Evolutionary conservation across 2,329 filamentous ascomycete genomes (phyloP), one percentile per base, ranked within the genome.

Genomic region (Bretziella fagacearum): DNA sequence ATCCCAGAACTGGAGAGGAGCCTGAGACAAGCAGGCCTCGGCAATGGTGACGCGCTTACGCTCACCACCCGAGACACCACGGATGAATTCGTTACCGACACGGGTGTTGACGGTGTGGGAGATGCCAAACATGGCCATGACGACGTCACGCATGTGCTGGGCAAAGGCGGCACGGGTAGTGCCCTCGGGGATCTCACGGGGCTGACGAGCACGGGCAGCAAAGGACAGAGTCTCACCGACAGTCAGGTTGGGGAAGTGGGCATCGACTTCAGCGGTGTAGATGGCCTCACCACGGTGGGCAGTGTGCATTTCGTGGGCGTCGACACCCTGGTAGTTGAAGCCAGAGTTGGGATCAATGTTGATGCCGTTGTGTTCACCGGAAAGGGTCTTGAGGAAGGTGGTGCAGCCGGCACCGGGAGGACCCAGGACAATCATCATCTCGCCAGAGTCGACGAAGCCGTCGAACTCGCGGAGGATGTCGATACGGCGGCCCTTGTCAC

Each of bases 201-300:
- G 79, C 43, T 79, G 73, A 48, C 80, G 71, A 4, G 82, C 80
- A 15, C 74, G 68, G 3, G 83, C 81, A 15, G 83, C 83, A 52
- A 89, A 89, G 47, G 75, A 79, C 40, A 89, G 68, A 1, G 84
- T 91, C 55, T 89, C 80, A 44, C 81, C 81, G 36, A 89, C 83
- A 1, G 74, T 78, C 55, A 91, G 63, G 63, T 79, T 73, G 10
- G 82, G 81, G 57, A 87, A 87, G 62, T 87, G 82, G 3, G 82
- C 79, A 58, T 93, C 85, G 29, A 84, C 79, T 60, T 91, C 84
- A 50, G 82, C 82, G 0, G 82, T 87, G 63, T 91, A 91, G 59
- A 91, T 87, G 52, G 82, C 82, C 62, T 93, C 84, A 53, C 84
- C 84, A 23, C 82, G 78, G 64, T 89, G 86, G 52, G 73, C 68